Percentiles rank a stretch among this genome's conserved stretches.
Evolutionary conservation across 805 yeast genomes (phyloP).

Genomic region (Starmera dryadoides): DNA sequence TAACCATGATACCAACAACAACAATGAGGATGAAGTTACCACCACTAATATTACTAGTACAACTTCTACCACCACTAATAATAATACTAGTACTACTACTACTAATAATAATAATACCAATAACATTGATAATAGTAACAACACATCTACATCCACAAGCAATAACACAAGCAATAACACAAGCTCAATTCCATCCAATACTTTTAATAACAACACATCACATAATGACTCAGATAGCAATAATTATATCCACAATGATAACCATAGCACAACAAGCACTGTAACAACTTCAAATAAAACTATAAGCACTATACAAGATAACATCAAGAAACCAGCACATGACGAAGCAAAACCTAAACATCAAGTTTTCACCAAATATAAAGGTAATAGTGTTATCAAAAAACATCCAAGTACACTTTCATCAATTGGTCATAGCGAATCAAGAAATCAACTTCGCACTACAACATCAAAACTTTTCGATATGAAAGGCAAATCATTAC

Average conservation of each 20-base stretch:
- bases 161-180: not conserved
- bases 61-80: not conserved
- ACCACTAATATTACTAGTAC: not conserved
- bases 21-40: not conserved
- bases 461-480: slow-evolving; percentile 72
- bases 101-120: not conserved
- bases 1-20: too few relatives aligned
- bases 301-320: not conserved
- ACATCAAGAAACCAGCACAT: not conserved
- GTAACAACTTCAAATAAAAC: not conserved
- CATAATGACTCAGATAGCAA: not conserved
- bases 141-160: too few relatives aligned
- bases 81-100: not conserved
- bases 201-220: not conserved
- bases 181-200: not conserved
- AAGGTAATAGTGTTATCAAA: slow-evolving; percentile 9
- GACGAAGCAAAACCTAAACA: not conserved
- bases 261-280: slow-evolving; percentile 1
- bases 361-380: slow-evolving; percentile 13
- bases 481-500: slow-evolving; percentile 61
- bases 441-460: slow-evolving; percentile 39
- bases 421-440: slow-evolving; percentile 1
- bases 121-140: too few relatives aligned
- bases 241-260: not conserved
- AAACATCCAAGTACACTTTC: slow-evolving; percentile 8